Evolutionary conservation across 768 basidiomycete species (phyloP).

Genomic region (Calocera cornea): DNA sequence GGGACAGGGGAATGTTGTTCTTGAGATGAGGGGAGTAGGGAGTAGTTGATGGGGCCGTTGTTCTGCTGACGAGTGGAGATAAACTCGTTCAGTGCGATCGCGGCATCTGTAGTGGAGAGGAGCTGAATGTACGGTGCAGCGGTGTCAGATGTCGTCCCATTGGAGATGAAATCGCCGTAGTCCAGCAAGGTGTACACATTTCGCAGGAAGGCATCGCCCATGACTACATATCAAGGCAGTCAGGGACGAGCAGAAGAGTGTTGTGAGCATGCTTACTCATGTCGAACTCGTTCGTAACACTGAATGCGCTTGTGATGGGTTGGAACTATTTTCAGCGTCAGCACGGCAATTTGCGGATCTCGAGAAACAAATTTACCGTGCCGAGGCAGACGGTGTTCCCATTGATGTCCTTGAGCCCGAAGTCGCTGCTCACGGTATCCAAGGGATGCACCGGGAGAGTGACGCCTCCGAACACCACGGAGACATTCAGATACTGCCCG

Average conservation of each 20-base stretch:
- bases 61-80: neutral
- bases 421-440: slow-evolving; percentile 46
- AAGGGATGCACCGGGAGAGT: slow-evolving; percentile 64
- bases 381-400: slow-evolving; percentile 54
- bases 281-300: slow-evolving; percentile 40
- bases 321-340: slow-evolving; percentile 40
- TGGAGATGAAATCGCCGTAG: slow-evolving; percentile 44
- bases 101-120: slow-evolving; percentile 28
- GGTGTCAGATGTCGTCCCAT: slow-evolving; percentile 30
- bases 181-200: slow-evolving; percentile 52
- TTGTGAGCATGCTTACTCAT: slow-evolving; percentile 23
- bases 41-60: neutral
- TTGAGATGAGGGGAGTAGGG: neutral
- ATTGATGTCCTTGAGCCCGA: slow-evolving; percentile 30
- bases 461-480: slow-evolving; percentile 55
- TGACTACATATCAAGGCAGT: neutral
- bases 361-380: slow-evolving; percentile 27
- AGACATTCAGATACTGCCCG: slow-evolving; percentile 53
- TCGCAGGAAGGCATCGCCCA: slow-evolving; percentile 26
- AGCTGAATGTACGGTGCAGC: slow-evolving; percentile 51
- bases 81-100: neutral
- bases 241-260: neutral
- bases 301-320: slow-evolving; percentile 47
- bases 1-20: neutral
- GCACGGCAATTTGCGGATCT: neutral